A percentile compares a stretch with the other conserved stretches of the same genome.
phyloP scores from a whole-genome alignment of 768 basidiomycete species.

The Trametes punicea region DNA sequence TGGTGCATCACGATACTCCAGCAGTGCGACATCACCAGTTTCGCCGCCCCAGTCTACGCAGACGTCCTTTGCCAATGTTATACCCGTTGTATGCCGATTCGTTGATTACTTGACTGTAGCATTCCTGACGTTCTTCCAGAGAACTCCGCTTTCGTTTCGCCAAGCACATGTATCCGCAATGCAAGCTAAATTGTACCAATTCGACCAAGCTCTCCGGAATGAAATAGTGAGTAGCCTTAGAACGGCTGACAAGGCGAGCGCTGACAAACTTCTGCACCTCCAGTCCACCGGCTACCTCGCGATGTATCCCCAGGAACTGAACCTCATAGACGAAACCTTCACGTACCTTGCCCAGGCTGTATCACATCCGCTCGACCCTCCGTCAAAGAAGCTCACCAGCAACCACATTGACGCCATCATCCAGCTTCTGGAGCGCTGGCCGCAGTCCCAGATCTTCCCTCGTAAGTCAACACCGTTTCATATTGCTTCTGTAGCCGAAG shows the following conservation, averaged over 20 bases:
- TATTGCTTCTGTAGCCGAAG: background rate
- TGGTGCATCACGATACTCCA: constrained; percentile 59
- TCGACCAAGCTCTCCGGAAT: constrained; percentile 61
- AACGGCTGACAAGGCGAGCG: background rate
- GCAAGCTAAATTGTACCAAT: constrained; percentile 73
- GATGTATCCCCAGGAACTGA: constrained; percentile 62
- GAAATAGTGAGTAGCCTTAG: constrained; percentile 55
- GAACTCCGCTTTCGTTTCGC: constrained; percentile 71
- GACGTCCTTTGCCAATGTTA: background rate
- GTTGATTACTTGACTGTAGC: background rate
- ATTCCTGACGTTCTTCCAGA: constrained; percentile 36
- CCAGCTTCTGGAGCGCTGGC: constrained; percentile 72
- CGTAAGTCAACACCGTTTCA: constrained; percentile 36
- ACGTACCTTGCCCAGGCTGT: constrained; percentile 51
- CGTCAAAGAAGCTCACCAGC: constrained; percentile 34
- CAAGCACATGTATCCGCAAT: constrained; percentile 80
- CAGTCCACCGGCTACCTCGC: constrained; percentile 72
- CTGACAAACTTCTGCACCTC: background rate
- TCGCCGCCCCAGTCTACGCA: constrained; percentile 37
- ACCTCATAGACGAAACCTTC: constrained; percentile 60
- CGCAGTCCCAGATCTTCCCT: constrained; percentile 67
- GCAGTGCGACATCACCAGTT: constrained; percentile 33
- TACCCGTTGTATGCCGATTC: constrained; percentile 26
- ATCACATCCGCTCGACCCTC: constrained; percentile 33
- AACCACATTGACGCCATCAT: constrained; percentile 60